phyloP scores from a whole-genome alignment of 805 yeast genomes.

The Metschnikowia matae region DNA sequence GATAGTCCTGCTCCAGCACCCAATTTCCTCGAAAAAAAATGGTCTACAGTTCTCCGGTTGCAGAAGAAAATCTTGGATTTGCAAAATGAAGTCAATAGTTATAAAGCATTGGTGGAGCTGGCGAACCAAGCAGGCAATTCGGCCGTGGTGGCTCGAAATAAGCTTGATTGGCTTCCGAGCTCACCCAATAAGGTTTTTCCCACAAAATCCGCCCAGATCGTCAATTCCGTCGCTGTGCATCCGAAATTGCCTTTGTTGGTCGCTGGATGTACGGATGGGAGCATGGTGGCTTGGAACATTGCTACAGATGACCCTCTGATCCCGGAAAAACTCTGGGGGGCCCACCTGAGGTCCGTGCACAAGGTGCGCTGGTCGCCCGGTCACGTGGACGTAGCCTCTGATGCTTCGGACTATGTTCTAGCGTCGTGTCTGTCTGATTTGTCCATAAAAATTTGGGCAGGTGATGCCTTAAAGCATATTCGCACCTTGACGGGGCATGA shows the following conservation, averaged over 20 bases:
- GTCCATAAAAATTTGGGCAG: constrained; percentile 69
- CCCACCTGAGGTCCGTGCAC: constrained; percentile 72
- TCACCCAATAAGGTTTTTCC: constrained; percentile 39
- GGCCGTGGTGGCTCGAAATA: constrained; percentile 19
- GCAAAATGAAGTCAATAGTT: constrained; percentile 52
- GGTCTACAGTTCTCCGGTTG: constrained; percentile 79
- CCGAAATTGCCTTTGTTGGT: constrained; percentile 65
- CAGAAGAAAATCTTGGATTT: constrained; percentile 70
- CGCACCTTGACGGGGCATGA: constrained; percentile 81
- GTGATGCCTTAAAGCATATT: constrained; percentile 45
- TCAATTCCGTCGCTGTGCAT: constrained; percentile 66
- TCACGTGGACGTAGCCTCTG: constrained; percentile 28
- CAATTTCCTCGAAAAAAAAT: constrained; percentile 65
- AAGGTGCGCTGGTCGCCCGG: constrained; percentile 48
- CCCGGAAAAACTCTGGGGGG: constrained; percentile 59
- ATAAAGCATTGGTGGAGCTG: constrained; percentile 45
- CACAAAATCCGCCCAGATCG: constrained; percentile 53
- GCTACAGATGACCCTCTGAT: constrained; percentile 51
- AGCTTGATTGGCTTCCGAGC: constrained; percentile 62
- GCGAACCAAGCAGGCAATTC: constrained; percentile 14
- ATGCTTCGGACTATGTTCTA: constrained; percentile 25
- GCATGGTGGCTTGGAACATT: constrained; percentile 66
- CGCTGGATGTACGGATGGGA: constrained; percentile 70
- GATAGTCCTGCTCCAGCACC: constrained; percentile 28
- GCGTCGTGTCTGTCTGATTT: constrained; percentile 54